phyloP scores from a whole-genome alignment of 495 filamentous ascomycete genomes.

The Letharia columbiana region DNA sequence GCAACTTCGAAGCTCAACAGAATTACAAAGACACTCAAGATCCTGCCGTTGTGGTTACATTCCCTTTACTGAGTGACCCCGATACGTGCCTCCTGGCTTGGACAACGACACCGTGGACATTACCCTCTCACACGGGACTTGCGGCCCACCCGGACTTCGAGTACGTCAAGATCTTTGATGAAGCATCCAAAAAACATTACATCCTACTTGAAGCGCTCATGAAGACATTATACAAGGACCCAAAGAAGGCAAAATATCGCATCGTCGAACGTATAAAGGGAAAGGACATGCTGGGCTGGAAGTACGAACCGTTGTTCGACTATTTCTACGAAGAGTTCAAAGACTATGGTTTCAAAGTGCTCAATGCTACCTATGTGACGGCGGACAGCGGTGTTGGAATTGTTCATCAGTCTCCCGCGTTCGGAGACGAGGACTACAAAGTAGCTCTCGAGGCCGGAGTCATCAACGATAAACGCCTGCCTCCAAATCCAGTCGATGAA shows the following conservation, averaged over 20 bases:
- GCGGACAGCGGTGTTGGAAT: slow-evolving; percentile 90
- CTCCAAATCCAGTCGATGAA: slow-evolving; percentile 86
- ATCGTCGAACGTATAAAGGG: slow-evolving; percentile 75
- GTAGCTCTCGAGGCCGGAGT: slow-evolving; percentile 70
- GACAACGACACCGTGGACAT: slow-evolving; percentile 96
- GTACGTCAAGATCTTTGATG: slow-evolving; percentile 85
- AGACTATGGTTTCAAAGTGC: slow-evolving; percentile 72
- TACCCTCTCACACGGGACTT: slow-evolving; percentile 75
- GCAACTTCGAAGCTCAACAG: slow-evolving; percentile 89
- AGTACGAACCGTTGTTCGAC: slow-evolving; percentile 82
- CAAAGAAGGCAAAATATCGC: slow-evolving; percentile 95
- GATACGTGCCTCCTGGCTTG: slow-evolving; percentile 72
- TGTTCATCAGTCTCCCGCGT: slow-evolving; percentile 91
- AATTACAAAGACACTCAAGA: slow-evolving; percentile 94
- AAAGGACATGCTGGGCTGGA: slow-evolving; percentile 83
- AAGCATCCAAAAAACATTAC: slow-evolving; percentile 72
- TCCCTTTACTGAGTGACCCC: slow-evolving; percentile 70
- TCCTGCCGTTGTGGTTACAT: slow-evolving; percentile 83
- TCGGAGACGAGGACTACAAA: slow-evolving; percentile 95
- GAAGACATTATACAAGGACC: slow-evolving; percentile 84
- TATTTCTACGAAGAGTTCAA: slow-evolving; percentile 95
- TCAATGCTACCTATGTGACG: slow-evolving; percentile 85
- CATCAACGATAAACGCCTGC: slow-evolving; percentile 63
- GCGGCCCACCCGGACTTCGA: slow-evolving; percentile 85
- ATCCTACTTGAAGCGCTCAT: slow-evolving; percentile 82